These are phyloP conservation scores for Hypocrella siamensis DNA, from an alignment of 2,329 filamentous ascomycete species.

Conservation along the genomic window DNA sequence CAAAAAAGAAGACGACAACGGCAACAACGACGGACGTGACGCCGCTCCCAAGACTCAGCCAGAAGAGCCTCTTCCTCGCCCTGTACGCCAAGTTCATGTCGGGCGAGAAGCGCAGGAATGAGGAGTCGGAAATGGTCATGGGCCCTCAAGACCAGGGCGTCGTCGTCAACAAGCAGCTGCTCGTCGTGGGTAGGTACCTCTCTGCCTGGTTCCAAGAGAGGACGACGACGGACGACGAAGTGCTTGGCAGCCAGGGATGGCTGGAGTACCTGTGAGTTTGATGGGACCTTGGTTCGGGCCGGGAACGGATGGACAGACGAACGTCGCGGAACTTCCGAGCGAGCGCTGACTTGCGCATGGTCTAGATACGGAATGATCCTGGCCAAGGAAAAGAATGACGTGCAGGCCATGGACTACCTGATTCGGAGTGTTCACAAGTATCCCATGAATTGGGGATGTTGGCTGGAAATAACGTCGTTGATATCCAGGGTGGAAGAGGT, in stretches of 20 bases:
- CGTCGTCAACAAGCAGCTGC: constrained; percentile 72
- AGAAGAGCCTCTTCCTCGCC: constrained; percentile 82
- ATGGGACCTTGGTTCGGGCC: too few relatives aligned
- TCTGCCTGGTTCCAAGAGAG: constrained; percentile 67
- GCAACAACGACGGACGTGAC: constrained; percentile 9
- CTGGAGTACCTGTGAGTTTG: constrained; percentile 61
- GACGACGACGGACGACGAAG: constrained; percentile 37
- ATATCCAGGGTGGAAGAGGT: constrained; percentile 71
- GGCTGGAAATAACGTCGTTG: constrained; percentile 78
- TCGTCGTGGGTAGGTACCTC: constrained; percentile 57
- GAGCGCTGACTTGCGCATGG: background rate
- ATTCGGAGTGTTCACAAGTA: constrained; percentile 76
- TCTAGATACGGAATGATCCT: constrained; percentile 74
- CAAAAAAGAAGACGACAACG: constrained; percentile 8
- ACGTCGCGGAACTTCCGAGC: background rate
- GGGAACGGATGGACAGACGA: too few relatives aligned
- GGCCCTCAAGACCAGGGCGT: constrained; percentile 80
- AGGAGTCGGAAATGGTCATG: constrained; percentile 94
- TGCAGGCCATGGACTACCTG: constrained; percentile 73
- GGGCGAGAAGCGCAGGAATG: constrained; percentile 90
- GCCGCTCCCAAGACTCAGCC: constrained; percentile 49
- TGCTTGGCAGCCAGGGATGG: constrained; percentile 68
- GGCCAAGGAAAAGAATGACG: constrained; percentile 79
- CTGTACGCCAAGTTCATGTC: constrained; percentile 87
- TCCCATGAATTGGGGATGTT: constrained; percentile 94